phyloP scores from a whole-genome alignment of 2,329 filamentous ascomycete species.

The Fonsecaea multimorphosa region DNA sequence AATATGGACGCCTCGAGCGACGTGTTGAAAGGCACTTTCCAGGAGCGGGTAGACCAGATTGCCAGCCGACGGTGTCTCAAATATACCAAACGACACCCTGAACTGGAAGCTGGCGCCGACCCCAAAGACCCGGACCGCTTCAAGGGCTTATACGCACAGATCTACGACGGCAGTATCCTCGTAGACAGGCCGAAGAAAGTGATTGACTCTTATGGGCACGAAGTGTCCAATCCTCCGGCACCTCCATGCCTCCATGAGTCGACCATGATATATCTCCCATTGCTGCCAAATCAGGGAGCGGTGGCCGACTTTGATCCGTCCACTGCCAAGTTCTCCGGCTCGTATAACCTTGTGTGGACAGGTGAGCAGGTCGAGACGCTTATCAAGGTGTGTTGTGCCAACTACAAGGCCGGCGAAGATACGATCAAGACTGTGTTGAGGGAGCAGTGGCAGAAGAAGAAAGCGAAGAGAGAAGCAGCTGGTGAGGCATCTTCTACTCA shows the following conservation, averaged over 20 bases:
- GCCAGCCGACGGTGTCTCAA: conserved; percentile 22
- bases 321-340: conserved; percentile 31
- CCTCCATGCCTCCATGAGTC: conserved; percentile 21
- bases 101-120: conserved; percentile 16
- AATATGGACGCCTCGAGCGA: conserved; percentile 33
- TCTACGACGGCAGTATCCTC: conserved; percentile 28
- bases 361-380: conserved; percentile 30
- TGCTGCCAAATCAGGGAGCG: conserved; percentile 27
- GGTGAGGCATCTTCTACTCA: not conserved
- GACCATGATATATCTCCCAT: conserved; percentile 30
- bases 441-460: conserved; percentile 29
- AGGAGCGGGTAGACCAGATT: conserved; percentile 31
- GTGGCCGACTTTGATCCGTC: conserved; percentile 30
- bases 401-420: conserved; percentile 24
- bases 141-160: conserved; percentile 28
- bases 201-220: conserved; percentile 28
- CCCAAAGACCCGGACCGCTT: conserved; percentile 20
- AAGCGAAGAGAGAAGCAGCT: conserved; percentile 11
- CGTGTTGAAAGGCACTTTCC: conserved; percentile 32
- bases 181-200: conserved; percentile 19
- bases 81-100: conserved; percentile 22
- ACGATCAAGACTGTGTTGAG: conserved; percentile 23
- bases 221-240: conserved; percentile 26
- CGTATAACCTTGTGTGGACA: conserved; percentile 32
- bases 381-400: conserved; percentile 25